Evolutionary conservation across 352 stramenopile genomes (phyloP), one percentile per base, ranked within the genome.

Genomic region (Phytophthora cajani): DNA sequence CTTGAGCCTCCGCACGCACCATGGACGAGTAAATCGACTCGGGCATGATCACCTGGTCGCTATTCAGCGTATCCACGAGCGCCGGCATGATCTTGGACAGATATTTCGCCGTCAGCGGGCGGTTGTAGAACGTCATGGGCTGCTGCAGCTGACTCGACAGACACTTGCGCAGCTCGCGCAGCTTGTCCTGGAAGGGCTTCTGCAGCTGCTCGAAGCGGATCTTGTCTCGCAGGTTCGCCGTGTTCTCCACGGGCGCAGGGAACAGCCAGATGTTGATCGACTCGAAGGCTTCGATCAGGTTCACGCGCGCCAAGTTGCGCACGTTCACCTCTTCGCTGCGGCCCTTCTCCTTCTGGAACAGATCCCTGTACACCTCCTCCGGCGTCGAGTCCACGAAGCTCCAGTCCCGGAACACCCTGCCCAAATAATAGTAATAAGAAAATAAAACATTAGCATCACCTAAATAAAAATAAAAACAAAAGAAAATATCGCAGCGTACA

Each of bases 1-100:
- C 82, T 47, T 88, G 86, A 6, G 86, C 87, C 60, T 96, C 84
- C 0, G 87, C 86, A 53, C 88, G 86, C 32, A 94, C 87, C 76
- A 96, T 92, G 1, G 87, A 94, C 53, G 89, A 89, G 63, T 94
- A 96, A 68, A 96, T 96, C 4, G 89, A 95, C 69, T 95, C 89
- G 1, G 89, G 89, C 89, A 96, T 93, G 60, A 96, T 96, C 9
- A 96, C 79, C 67, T 91, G 74, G 62, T 96, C 88, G 25, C 88
- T 92, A 67, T 96, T 95, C n/a, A 96, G 60, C 7, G 85, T 92
- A 55, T 95, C 85, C 3, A 92, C 82, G 14, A 94, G 54, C 19
- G 75, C 77, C 30, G 86, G 89, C 80, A 96, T 92, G 71, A 96
- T 84, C 71, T 92, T 77, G 5, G 82, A 80, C 32, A 96, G 71